Evolutionary conservation across 495 filamentous ascomycete genomes (phyloP).

Genomic region (Podospora didyma): DNA sequence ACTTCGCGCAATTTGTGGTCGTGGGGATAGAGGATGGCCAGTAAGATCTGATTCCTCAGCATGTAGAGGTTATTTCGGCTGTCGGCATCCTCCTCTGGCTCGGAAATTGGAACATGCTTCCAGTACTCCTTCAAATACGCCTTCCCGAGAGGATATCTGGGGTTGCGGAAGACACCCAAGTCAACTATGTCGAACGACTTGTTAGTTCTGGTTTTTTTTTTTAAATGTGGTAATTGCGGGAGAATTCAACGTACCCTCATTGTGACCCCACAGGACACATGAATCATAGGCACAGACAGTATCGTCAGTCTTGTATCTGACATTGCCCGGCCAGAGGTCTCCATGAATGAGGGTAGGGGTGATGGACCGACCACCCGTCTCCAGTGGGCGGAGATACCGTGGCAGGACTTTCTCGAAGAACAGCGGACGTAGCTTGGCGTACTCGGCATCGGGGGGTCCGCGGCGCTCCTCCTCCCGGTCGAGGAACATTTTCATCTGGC

Average conservation of each 20-base stretch:
- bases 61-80: conserved; percentile 27
- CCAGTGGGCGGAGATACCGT: conserved; percentile 30
- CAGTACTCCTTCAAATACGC: conserved; percentile 22
- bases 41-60: conserved; percentile 15
- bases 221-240: neutral
- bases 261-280: conserved; percentile 44
- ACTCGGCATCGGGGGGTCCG: conserved; percentile 9
- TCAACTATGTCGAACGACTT: conserved; percentile 27
- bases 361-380: conserved; percentile 36
- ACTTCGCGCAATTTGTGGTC: conserved; percentile 17
- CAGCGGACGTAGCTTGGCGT: conserved; percentile 9
- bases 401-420: conserved; percentile 37
- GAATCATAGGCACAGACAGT: conserved; percentile 43
- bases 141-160: conserved; percentile 19
- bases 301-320: conserved; percentile 30
- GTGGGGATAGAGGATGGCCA: conserved; percentile 14
- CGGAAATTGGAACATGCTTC: conserved; percentile 18
- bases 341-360: conserved; percentile 44
- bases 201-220: too few species aligned
- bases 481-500: conserved; percentile 20
- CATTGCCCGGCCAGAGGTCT: conserved; percentile 45
- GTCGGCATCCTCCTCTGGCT: conserved; percentile 30
- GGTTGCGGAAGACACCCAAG: conserved; percentile 30
- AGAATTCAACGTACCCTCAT: conserved; percentile 32
- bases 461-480: conserved; percentile 14